These are phyloP conservation scores for Saccharomycopsis crataegensis DNA, from an alignment of 1,139 yeast species.

Conservation along the genomic window DNA sequence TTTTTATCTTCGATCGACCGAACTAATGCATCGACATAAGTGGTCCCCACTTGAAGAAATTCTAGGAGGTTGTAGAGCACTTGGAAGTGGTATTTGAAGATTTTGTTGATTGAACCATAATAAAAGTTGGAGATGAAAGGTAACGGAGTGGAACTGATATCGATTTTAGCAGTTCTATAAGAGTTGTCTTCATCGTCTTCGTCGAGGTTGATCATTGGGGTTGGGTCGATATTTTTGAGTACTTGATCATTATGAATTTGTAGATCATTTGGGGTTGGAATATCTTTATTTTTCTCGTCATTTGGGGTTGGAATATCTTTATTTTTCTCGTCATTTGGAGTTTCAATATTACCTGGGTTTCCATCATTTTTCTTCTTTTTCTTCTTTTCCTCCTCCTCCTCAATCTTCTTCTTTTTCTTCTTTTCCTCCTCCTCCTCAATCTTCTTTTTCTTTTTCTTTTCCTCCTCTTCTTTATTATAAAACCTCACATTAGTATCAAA, in stretches of 20 bases:
- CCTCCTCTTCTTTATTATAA: background rate
- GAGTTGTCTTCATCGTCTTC: conserved; percentile 5
- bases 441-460: conserved; percentile 4
- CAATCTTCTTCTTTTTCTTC: background rate
- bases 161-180: background rate
- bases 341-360: background rate
- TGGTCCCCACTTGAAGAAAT: conserved; percentile 19
- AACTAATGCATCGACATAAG: conserved; percentile 14
- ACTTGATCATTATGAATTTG: background rate
- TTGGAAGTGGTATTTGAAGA: conserved; percentile 13
- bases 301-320: background rate
- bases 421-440: background rate
- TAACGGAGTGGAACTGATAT: conserved; percentile 2
- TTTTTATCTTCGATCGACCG: conserved; percentile 28
- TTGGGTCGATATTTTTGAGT: background rate
- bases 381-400: background rate
- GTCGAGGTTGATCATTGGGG: conserved; percentile 6
- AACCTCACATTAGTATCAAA: conserved; percentile 8
- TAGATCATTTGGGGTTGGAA: background rate
- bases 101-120: conserved; percentile 11
- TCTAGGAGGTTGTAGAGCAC: conserved; percentile 16
- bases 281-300: background rate
- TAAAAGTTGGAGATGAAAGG: conserved; percentile 14
- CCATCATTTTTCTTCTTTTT: background rate
- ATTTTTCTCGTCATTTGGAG: background rate